These are phyloP conservation scores for Neurospora sp. DNA, from an alignment of 2,329 filamentous ascomycete species.

Conservation along the genomic window DNA sequence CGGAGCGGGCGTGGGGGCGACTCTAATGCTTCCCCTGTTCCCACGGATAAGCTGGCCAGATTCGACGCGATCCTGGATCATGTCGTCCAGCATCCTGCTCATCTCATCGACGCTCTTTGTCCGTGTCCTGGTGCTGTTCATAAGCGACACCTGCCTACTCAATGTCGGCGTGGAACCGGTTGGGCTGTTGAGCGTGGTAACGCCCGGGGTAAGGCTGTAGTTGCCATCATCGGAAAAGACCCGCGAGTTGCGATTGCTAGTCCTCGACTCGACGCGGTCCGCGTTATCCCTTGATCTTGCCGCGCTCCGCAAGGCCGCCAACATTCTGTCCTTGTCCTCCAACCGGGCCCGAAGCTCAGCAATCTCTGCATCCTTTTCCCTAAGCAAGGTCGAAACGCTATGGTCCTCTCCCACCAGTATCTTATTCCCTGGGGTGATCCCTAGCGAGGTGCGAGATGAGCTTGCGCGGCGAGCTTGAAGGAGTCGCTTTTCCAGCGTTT, in stretches of 20 bases:
- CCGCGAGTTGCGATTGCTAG: constrained; percentile 21
- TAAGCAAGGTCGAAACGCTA: constrained; percentile 60
- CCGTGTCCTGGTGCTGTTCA: constrained; percentile 33
- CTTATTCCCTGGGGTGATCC: constrained; percentile 50
- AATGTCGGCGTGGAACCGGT: constrained; percentile 19
- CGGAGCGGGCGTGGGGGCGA: constrained; percentile 37
- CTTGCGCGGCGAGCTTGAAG: constrained; percentile 85
- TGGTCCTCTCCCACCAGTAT: constrained; percentile 72
- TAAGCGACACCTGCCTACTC: constrained; percentile 20
- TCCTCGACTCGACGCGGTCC: constrained; percentile 37
- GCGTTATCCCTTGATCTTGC: constrained; percentile 78
- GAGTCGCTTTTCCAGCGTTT: constrained; percentile 83
- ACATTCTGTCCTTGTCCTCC: constrained; percentile 93
- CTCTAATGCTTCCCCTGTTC: constrained; percentile 55
- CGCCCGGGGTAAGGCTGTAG: constrained; percentile 24
- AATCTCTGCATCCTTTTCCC: constrained; percentile 89
- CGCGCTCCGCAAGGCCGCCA: constrained; percentile 74
- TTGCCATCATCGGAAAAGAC: constrained; percentile 17
- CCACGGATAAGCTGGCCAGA: constrained; percentile 61
- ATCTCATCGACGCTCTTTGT: constrained; percentile 74
- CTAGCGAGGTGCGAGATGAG: constrained; percentile 75
- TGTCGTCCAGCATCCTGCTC: constrained; percentile 87
- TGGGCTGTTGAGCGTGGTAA: constrained; percentile 17
- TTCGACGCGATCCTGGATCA: constrained; percentile 85
- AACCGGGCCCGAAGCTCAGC: constrained; percentile 78